These are phyloP conservation scores for Pythium dissimile DNA, from an alignment of 352 stramenopile species.

Conservation along the genomic window DNA sequence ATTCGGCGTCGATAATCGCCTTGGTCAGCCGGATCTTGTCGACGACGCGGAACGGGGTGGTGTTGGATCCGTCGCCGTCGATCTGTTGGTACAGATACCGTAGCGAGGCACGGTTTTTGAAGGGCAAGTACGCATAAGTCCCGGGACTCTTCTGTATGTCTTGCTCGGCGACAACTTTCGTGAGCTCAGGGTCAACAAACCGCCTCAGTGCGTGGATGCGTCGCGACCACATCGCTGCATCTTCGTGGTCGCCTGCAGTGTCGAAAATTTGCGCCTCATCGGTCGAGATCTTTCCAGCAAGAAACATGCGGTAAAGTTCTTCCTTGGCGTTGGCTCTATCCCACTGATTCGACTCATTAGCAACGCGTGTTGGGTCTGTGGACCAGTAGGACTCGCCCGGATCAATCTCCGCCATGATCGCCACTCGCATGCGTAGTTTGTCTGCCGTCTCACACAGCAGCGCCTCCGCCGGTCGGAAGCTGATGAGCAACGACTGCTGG, in stretches of 20 bases:
- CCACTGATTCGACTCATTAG: constrained; percentile 33
- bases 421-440: constrained; percentile 35
- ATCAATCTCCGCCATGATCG: constrained; percentile 48
- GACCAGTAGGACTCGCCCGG: constrained; percentile 36
- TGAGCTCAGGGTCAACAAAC: constrained; percentile 28
- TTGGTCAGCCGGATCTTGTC: constrained; percentile 81
- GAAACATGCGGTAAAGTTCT: constrained; percentile 68
- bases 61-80: constrained; percentile 31
- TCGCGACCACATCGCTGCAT: constrained; percentile 59
- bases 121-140: constrained; percentile 38
- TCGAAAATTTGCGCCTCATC: constrained; percentile 68
- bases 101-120: constrained; percentile 40
- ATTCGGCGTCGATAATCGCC: constrained; percentile 60
- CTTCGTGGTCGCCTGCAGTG: constrained; percentile 32
- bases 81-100: constrained; percentile 73
- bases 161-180: constrained; percentile 15
- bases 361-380: constrained; percentile 15
- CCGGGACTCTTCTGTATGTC: neutral
- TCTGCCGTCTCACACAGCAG: constrained; percentile 50
- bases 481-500: constrained; percentile 33
- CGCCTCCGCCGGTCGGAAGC: constrained; percentile 41
- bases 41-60: constrained; percentile 62
- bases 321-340: constrained; percentile 43
- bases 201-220: constrained; percentile 52
- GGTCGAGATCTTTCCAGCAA: constrained; percentile 49